phyloP scores from a whole-genome alignment of 352 stramenopile species.

The Phytophthora chlamydospora region DNA sequence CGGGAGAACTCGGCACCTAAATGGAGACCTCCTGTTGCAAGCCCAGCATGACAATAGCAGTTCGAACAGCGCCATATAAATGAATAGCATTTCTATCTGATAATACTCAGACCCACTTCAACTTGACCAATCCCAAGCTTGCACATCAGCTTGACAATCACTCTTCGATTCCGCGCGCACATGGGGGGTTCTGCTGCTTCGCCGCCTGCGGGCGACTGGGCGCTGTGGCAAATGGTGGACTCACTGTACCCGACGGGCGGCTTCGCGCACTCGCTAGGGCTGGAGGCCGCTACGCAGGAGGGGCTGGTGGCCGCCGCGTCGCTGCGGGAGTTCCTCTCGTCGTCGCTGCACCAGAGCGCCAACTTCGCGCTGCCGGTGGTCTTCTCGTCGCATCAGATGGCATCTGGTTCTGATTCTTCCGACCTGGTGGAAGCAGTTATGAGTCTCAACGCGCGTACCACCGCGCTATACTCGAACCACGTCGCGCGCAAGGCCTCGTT shows the following conservation, averaged over 20 bases:
- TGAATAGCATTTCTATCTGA: too few species aligned
- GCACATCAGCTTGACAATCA: slow-evolving; percentile 16
- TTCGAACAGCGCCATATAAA: too few species aligned
- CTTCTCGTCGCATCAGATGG: slow-evolving; percentile 53
- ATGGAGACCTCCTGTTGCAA: too few species aligned
- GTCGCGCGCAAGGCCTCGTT: slow-evolving; percentile 80
- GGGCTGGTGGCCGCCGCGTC: slow-evolving; percentile 52
- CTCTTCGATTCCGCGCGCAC: slow-evolving; percentile 5
- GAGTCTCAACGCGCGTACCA: slow-evolving; percentile 52
- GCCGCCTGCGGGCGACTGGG: slow-evolving; percentile 41
- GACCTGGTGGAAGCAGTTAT: slow-evolving; percentile 52
- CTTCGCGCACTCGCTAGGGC: slow-evolving; percentile 82
- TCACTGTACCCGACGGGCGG: slow-evolving; percentile 84
- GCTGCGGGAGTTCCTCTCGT: slow-evolving; percentile 61
- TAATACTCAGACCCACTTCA: background rate
- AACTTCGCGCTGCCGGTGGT: slow-evolving; percentile 81
- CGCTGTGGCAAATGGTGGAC: slow-evolving; percentile 84
- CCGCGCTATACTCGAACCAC: slow-evolving; percentile 79
- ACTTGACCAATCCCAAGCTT: background rate
- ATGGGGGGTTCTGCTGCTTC: background rate
- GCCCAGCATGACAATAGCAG: too few species aligned
- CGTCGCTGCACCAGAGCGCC: slow-evolving; percentile 71
- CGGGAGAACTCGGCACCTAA: too few species aligned
- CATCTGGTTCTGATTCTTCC: slow-evolving; percentile 1
- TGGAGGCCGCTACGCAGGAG: slow-evolving; percentile 81